Evolutionary conservation across 495 filamentous ascomycete species (phyloP), one percentile per base, ranked within the genome.

Genomic region (Penicillium desertorum): DNA sequence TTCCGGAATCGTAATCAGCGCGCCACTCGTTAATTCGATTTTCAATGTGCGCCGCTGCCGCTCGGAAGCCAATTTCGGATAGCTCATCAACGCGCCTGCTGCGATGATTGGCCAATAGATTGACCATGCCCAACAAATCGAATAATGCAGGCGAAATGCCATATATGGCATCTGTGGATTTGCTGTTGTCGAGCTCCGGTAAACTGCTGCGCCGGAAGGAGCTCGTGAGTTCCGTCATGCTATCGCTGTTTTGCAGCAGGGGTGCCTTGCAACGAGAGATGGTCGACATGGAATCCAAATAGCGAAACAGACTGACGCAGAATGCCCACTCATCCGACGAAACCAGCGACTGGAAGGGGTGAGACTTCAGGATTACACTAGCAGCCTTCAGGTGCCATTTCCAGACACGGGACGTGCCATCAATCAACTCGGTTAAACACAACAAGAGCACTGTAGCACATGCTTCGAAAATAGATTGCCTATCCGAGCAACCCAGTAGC

Each of bases 371-470:
- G n/a, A 70, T 64, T 4, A 64, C 56, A 46, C 64, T 63, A 17
- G 67, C 67, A 5, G 63, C 68, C 51, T 69, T 69, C 45, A 71
- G 44, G 47, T 71, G 68, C 68, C 65, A 71, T 58, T 66, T 68
- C 68, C 68, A 71, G 0, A 59, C 63, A 25, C 54, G 49, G 1
- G 68, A 71, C 0, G 61, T 63, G 14, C 65, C 61, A 27, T 71
- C 68, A 20, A 64, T 65, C 16, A 69, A 41, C 37, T 71, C 68
- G 1, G 68, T 65, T 19, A 71, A 46, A 32, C 66, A 71, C 4
- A 71, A 58, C 0, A 71, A 51, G 0, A 71, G 62, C 0, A 70
- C 55, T 1, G 65, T 68, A 0, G 57, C 57, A 39, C 67, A 70
- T 5, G 65, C 60, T 57, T 70, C 65, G 17, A 68, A 63, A 0